Base-by-base conservation (phyloP, 2,329 filamentous ascomycete species). In the Clarireedia homoeocarpa region DNA sequence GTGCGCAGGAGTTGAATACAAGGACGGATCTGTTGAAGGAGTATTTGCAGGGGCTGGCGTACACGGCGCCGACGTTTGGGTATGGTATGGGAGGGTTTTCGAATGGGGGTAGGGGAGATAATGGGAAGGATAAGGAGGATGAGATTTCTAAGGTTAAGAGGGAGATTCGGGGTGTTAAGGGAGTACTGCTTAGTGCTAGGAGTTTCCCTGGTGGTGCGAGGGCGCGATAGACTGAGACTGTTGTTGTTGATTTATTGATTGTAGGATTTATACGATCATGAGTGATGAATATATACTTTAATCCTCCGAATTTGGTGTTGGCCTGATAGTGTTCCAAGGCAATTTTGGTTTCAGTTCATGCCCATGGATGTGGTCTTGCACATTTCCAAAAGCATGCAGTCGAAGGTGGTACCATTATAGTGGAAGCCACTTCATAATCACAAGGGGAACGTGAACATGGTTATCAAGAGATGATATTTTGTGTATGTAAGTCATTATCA, bases 121-220 rank as follows among this genome's bases (percentile, higher is more conserved):
- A 51, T 50, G 17, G 49, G 44, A 51, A 57, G 27, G 53, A 42
- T 17, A 70, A 71, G 50, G 83, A 83, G 63, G 88, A 92, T 70
- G 86, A 88, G 71, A 84, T 90, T 64, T 82, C 82, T 60, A 83
- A 81, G 67, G 77, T 88, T 20, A 88, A 88, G 72, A 83, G 83
- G 61, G 88, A 86, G 59, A 91, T 95, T 51, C 75, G 89, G 61
- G 80, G 86, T 56, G 81, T 94, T 44, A 95, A 95, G 74, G 89
- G 89, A 1, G 81, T 89, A 10, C 73, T 94, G 62, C 71, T 95
- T 55, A 89, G 83, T 65, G 81, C 88, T 4, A 81, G 86, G 65
- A 88, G 82, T 64, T 92, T 92, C 62, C 86, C 84, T 2, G 65
- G 65, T 2, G 67, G 61, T 34, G 48, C 62, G 24, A 63, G 58